phyloP scores from a whole-genome alignment of 1,284 basidiomycete species.

The Bjerkandera adusta region DNA sequence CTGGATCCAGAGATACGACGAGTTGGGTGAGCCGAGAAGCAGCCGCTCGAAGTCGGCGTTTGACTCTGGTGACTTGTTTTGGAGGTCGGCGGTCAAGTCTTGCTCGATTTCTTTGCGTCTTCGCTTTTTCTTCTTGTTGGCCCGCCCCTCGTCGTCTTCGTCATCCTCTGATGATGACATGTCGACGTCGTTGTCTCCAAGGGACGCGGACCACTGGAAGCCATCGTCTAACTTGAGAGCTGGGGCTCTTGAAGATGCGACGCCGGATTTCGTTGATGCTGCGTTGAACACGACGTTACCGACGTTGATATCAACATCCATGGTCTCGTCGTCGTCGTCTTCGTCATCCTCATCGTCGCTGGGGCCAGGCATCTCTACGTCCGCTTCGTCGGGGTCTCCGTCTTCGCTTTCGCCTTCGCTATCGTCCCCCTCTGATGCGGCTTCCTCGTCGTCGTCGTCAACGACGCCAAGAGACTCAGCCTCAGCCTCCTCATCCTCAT shows the following conservation, averaged over 20 bases:
- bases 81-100: constrained; percentile 85
- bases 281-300: neutral
- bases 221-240: constrained; percentile 53
- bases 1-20: constrained; percentile 98
- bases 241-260: neutral
- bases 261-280: neutral
- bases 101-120: constrained; percentile 72
- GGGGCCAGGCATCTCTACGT: too few relatives aligned
- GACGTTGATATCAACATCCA: constrained; percentile 35
- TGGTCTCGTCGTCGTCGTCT: constrained; percentile 11
- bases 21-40: constrained; percentile 94
- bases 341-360: constrained; percentile 26
- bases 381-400: constrained; percentile 21
- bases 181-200: constrained; percentile 28
- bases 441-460: constrained; percentile 31
- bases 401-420: constrained; percentile 25
- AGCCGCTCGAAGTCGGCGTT: constrained; percentile 93
- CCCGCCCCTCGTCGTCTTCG: constrained; percentile 46
- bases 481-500: constrained; percentile 32
- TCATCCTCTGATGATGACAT: constrained; percentile 41
- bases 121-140: constrained; percentile 61
- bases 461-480: constrained; percentile 29
- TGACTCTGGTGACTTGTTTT: constrained; percentile 84
- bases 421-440: constrained; percentile 26
- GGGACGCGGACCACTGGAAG: constrained; percentile 67